Conservation (phyloP, 176 grass and related monocot genomes). For the Raddia distichophylla region DNA sequence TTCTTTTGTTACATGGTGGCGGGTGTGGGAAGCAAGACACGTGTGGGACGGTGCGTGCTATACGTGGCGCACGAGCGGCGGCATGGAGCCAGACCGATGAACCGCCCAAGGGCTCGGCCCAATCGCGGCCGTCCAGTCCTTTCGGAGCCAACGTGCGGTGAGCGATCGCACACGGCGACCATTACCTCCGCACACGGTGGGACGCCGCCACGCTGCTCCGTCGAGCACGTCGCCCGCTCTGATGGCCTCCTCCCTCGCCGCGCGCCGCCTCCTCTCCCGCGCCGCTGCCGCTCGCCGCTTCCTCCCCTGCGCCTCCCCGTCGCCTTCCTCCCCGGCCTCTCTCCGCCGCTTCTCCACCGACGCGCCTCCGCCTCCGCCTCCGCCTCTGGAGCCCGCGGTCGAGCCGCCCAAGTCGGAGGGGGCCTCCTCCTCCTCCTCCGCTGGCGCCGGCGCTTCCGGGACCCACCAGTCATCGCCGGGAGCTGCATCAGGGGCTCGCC, state of each 20-base stretch:
- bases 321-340: not conserved
- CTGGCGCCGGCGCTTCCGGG: not conserved
- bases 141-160: not conserved
- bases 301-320: not conserved
- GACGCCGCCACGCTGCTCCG: constrained; percentile 21
- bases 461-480: constrained; percentile 30
- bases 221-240: constrained; percentile 31
- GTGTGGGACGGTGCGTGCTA: not conserved
- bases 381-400: constrained; percentile 31
- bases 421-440: constrained; percentile 19
- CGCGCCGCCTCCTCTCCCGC: constrained; percentile 58
- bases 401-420: constrained; percentile 42
- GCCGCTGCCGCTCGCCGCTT: constrained; percentile 26
- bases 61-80: constrained; percentile 27
- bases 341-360: constrained; percentile 39
- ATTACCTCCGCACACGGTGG: not conserved
- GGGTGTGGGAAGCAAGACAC: not conserved
- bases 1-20: too few species aligned
- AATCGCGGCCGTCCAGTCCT: constrained; percentile 40
- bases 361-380: constrained; percentile 41
- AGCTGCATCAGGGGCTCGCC: constrained; percentile 29
- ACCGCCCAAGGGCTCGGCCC: not conserved
- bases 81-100: not conserved
- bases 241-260: constrained; percentile 64
- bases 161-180: not conserved